Percentiles rank a stretch among this genome's conserved stretches.
These are phyloP conservation scores for Dittrichia graveolens DNA, from an alignment of 129 eudicot species.

Conservation along the genomic window DNA sequence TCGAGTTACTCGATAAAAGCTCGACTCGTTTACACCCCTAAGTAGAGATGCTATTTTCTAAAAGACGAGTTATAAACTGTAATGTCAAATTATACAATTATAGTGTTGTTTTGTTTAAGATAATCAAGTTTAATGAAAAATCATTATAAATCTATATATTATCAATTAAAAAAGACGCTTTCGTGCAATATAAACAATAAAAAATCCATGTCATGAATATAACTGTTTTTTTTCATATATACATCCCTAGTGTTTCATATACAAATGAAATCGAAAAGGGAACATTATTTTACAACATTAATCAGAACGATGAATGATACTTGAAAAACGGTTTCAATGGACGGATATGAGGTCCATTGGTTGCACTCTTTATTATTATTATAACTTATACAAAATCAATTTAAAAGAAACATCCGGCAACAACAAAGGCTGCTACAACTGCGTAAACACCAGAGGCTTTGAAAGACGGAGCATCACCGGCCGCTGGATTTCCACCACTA, in stretches of 20 bases:
- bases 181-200: not conserved
- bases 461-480: slow-evolving; percentile 23
- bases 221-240: slow-evolving; percentile 28
- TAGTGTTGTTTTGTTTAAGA: no score
- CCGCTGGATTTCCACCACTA: slow-evolving; percentile 19
- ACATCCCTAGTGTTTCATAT: slow-evolving; percentile 35
- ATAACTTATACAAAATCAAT: slow-evolving; percentile 5
- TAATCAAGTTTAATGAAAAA: no score
- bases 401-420: slow-evolving; percentile 45
- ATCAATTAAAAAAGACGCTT: no score
- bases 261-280: slow-evolving; percentile 15
- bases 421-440: slow-evolving; percentile 29
- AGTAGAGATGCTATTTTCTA: no score
- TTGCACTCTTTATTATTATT: slow-evolving; percentile 29
- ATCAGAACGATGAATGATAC: slow-evolving; percentile 19
- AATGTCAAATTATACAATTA: no score
- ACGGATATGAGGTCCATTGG: slow-evolving; percentile 30
- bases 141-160: no score
- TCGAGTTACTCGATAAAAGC: no score
- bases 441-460: slow-evolving; percentile 27
- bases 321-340: slow-evolving; percentile 33
- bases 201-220: slow-evolving; percentile 23
- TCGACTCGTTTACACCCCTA: no score
- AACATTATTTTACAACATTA: slow-evolving; percentile 35
- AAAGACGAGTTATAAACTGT: no score